Evolutionary conservation across 306 rosid genomes (phyloP), one percentile per base, ranked within the genome.

Genomic region (Begonia peltatifolia): DNA sequence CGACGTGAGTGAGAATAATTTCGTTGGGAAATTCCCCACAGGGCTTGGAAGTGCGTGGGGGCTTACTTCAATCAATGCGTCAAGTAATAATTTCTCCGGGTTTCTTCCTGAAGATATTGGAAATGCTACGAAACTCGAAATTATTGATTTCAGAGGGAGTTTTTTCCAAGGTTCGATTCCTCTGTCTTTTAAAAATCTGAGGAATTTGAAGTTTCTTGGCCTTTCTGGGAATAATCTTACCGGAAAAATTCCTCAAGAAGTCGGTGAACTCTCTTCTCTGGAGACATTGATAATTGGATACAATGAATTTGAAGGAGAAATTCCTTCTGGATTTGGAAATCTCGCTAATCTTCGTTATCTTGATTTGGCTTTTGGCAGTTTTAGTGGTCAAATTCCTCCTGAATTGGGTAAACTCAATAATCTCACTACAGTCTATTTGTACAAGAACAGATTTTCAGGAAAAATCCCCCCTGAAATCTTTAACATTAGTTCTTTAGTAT

Each of bases 1-100:
- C 72, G 99, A 83, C 66, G 85, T 86, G 55, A 83, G 94, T 67
- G 83, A 83, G 58, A 92, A 92, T 76, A 25, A 60, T 76, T 82
- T 92, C 69, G 72, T 75, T 14, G 96, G 94, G 41, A 67, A 61
- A 44, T 77, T 92, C 62, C 96, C 96, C 0, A 25, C 17, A 0
- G 90, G 88, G n/a, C 81, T 92, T 47, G 87, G 87, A 55, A 64
- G 56, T 47, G 85, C 83, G 42, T 54, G 68, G 9, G 71, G 71
- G 11, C 57, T 87, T 73, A 76, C 66, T 54, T 80, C 54, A 46
- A 68, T 87, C 6, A 83, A 87, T 42, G 83, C 84, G 0, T 87
- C 96, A 2, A 80, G 81, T 84, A 87, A 87, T 60, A 78, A 87
- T 53, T 87, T 87, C 66, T 58, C 73, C 0, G 96, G 94, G 14